Evolutionary conservation across 345 rosid genomes (phyloP), one percentile per base, ranked within the genome.

Genomic region (Pistacia vera): DNA sequence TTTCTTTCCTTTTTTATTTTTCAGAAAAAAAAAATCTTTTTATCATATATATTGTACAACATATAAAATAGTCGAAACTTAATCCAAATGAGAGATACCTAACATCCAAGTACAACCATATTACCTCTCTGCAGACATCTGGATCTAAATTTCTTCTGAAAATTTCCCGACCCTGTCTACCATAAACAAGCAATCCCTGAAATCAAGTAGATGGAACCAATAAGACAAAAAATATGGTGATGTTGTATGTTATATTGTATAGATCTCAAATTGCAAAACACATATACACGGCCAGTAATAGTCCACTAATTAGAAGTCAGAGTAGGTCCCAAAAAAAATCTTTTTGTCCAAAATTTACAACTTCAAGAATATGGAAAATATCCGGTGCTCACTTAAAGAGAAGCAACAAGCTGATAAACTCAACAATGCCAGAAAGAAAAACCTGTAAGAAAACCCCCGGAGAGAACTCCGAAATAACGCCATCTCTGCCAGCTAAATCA

Each of bases 371-470:
- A 35, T 16, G 65, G 48, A 66, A 78, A 63, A 14, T 70, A 62
- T 18, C 63, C 46, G 1, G 22, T 25, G 48, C 11, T 46, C 64
- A 73, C 8, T 51, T 59, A 11, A 65, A 28, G 35, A 69, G 14
- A 66, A 63, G 67, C 67, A 72, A 54, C 61, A 68, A 38, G 58
- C 61, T 28, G 20, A 22, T 49, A 28, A 33, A 28, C 30, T 62
- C 14, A 79, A 63, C 28, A 66, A 46, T 41, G 25, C 70, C 64
- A 69, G 58, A 63, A 78, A 73, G 68, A 80, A 28, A 75, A 33
- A 96, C 99, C 98, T 96, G 99, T 76, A 96, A 68, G 75, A 93
- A 96, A 75, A 96, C 92, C 46, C 99, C 98, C 38, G 98, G 97
- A 84, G 97, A 87, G 58, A 67, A 79, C 81, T 89, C 92, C 58